Evolutionary conservation across 2,329 filamentous ascomycete species (phyloP), one percentile per base, ranked within the genome.

Genomic region (Trichoderma aggressivum): DNA sequence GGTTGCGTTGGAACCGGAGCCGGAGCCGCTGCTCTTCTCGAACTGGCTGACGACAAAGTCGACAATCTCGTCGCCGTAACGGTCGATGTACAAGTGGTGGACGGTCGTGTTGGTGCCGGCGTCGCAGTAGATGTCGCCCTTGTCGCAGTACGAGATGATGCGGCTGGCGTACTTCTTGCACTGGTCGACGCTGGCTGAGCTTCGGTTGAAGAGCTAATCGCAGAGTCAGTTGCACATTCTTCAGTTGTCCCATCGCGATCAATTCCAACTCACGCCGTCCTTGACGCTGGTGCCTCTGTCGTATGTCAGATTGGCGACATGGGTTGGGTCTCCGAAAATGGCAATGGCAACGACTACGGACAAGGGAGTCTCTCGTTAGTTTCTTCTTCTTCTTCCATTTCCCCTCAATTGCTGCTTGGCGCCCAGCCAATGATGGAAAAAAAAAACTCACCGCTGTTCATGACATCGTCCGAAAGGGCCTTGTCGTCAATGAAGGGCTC

Each of bases 271-370:
- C 77, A 84, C 82, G 26, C 82, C 82, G 64, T 82, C 72, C 1
- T 72, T 77, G 6, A 76, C 77, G 74, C 80, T 81, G 24, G 80
- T 82, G 71, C 82, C 82, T 32, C 71, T 74, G 75, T 80, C 77
- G 76, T 81, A 84, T 58, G 79, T 75, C 28, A 77, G 69, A 67
- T 80, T 79, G 76, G 76, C 75, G 72, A 79, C 75, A 75, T 82
- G 80, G 71, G 80, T 80, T 24, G 82, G 82, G 76, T 84, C 82
- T 60, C 82, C 82, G 64, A 83, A 82, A 65, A 82, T 73, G 58
- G 81, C 74, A 71, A 82, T 77, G 30, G 82, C 82, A 69, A 82
- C 79, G 50, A 84, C 82, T 84, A 65, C 32, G 53, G 50, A 24
- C 18, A 39, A 16, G 28, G 11, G 28, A 50, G 14, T 43, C 7